Base-by-base conservation (phyloP, 208 protist species). In the Leptomonas seymouri region DNA sequence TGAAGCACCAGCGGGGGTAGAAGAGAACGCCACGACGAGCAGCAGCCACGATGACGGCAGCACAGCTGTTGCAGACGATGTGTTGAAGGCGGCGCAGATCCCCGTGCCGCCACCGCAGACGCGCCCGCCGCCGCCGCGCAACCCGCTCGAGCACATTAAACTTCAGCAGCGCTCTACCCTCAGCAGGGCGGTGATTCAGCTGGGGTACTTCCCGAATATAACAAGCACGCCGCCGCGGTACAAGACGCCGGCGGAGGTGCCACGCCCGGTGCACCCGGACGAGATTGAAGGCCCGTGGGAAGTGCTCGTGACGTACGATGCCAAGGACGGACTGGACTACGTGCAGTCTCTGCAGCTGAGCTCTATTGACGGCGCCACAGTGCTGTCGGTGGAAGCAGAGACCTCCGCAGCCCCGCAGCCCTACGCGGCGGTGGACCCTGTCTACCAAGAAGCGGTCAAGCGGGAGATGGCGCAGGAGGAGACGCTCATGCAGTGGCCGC, bases 241-340 rank as follows among this genome's bases (percentile, higher is more conserved):
- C 59, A 57, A 51, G 18, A 62, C 23, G 0, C 74, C 59, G 20
- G 78, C 81, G n/a, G 84, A 84, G 20, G 65, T 93, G 21, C 84
- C 87, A 18, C 87, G 93, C 6, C 93, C 93, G 14, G 81, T 61
- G 39, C 93, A 97, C 80, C 90, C 93, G 2, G 93, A 97, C 57
- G 93, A 97, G 58, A 95, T 97, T 51, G 87, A 90, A 42, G 93
- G 93, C 0, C 93, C 90, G 20, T 97, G 93, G 90, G 86, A 93
- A 61, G 90, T 82, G 9, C 67, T 56, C 49, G 76, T 97, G 44
- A 90, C 80, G n/a, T 97, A 95, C 73, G 90, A 97, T 51, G 42
- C 28, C 14, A 67, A 60, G 27, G 89, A 97, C 71, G 85, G 88
- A 0, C 58, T 93, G 1, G 62, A 39, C 48, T 94, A 96, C 71